phyloP scores from a whole-genome alignment of 345 rosid genomes.

The Eucalyptus tenuipes region DNA sequence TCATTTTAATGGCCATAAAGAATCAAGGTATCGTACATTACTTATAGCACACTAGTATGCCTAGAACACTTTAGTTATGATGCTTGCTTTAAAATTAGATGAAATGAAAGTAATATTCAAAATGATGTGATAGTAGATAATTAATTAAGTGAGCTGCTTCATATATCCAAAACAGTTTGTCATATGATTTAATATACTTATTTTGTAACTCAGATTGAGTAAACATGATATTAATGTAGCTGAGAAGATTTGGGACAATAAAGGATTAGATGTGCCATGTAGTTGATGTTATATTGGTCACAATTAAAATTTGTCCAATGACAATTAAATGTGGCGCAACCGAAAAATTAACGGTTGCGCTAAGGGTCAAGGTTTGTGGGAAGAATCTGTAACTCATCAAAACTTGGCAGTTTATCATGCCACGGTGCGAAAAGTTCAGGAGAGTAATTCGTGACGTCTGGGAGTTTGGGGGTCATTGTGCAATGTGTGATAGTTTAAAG shows the following conservation, averaged over 20 bases:
- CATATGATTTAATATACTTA: not conserved
- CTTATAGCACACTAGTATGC: fast-evolving
- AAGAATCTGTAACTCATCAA: not conserved
- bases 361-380: not conserved
- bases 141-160: not conserved
- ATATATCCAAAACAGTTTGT: not conserved
- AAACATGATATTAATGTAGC: not conserved
- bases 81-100: not conserved
- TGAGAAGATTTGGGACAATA: not conserved
- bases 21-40: not conserved
- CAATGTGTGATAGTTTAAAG: not conserved
- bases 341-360: not conserved
- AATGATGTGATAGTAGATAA: fast-evolving
- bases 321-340: not conserved
- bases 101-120: not conserved
- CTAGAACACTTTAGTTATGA: fast-evolving
- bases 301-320: not conserved
- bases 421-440: not conserved
- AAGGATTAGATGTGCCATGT: not conserved
- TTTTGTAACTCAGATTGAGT: not conserved
- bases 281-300: not conserved
- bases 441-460: not conserved
- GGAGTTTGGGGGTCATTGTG: not conserved
- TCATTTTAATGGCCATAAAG: not conserved
- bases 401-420: not conserved